Evolutionary conservation across 2,329 filamentous ascomycete genomes (phyloP), one percentile per base, ranked within the genome.

Genomic region (Fusarium praegraminearum): DNA sequence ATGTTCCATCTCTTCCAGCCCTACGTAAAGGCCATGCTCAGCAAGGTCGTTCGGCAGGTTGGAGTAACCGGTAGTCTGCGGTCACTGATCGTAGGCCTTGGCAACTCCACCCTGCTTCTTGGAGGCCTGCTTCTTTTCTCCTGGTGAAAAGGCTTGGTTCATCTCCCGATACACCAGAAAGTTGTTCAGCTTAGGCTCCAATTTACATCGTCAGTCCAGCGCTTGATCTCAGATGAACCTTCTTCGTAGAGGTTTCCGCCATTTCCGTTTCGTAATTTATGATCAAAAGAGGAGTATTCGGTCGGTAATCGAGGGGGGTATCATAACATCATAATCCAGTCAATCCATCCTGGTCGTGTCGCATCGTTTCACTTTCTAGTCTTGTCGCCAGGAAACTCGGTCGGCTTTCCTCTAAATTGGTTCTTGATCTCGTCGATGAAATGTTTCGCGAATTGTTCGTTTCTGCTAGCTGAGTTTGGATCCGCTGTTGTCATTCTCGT

Each of bases 181-280:
- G 77, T 96, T 96, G 62, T 95, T 18, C 92, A 90, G 78, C 91
- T 97, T 0, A 94, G 94, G 72, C 93, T 97, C 94, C 94, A 98
- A 9, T 91, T 90, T 13, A 95, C 89, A 16, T 94, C 94, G 73
- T 98, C 94, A 0, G 94, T 97, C 94, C 94, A 98, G 58, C 94
- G 87, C 82, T 97, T 97, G 81, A 97, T 97, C 7, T 93, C 93
- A 0, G 94, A 97, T 0, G 93, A 90, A 65, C 93, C 91, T 78
- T 97, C 93, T 76, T 97, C 93, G 78, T 97, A 98, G 5, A 20
- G 9, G 3, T 9, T 49, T 13, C 28, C 10, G 7, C 3, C 6
- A 0, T 40, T 13, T 40, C 13, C 11, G n/a, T 20, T 40, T 32
- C 15, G 11, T 26, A n/a, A 22, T 16, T 10, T 15, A 7, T 33